Evolutionary conservation across 2,329 filamentous ascomycete genomes (phyloP), one percentile per base, ranked within the genome.

Genomic region (Fusarium decemcellulare): DNA sequence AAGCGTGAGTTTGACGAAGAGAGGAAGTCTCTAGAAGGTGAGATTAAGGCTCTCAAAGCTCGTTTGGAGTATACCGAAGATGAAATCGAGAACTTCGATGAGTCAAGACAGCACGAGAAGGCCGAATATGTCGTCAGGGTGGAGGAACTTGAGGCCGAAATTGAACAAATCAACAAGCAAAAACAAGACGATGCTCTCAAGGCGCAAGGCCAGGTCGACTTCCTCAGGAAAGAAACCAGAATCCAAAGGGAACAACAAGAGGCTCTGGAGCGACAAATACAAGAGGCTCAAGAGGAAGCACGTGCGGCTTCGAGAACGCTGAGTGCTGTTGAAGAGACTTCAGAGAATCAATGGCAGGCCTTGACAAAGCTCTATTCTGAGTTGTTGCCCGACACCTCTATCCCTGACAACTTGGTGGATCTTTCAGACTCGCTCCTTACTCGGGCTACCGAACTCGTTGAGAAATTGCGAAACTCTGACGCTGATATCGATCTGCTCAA

Each of bases 11-110:
- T 97, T 72, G 86, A 92, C 37, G 90, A 91, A 52, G 95, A 98
- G 79, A 90, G 96, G 40, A 93, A 92, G 74, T 92, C 91, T 10
- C 84, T 98, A 1, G 93, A 97, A 72, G 86, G 89, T 15, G 95
- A 98, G 77, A 90, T 96, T 61, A 91, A 90, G 72, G 87, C 88
- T 14, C 87, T 95, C 61, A 95, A 92, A 75, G 85, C 91, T 57
- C 92, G 91, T 55, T 84, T 96, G 1, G 96, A 98, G 76, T 94
- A 98, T 72, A 87, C 92, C 7, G 96, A 99, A 80, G 95, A 98
- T 74, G 95, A 97, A 76, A 88, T 98, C 54, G 95, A 98, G 73
- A 88, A 94, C 63, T 88, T 95, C 58, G 87, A 93, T 43, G 93
- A 94, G 73, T 94, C 92, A 42, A 88, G 93, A 44, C 94, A 98